A percentile compares a stretch with the other conserved stretches of the same genome.
Evolutionary conservation across 805 yeast species (phyloP).

Genomic region (Starmerella asiatica): DNA sequence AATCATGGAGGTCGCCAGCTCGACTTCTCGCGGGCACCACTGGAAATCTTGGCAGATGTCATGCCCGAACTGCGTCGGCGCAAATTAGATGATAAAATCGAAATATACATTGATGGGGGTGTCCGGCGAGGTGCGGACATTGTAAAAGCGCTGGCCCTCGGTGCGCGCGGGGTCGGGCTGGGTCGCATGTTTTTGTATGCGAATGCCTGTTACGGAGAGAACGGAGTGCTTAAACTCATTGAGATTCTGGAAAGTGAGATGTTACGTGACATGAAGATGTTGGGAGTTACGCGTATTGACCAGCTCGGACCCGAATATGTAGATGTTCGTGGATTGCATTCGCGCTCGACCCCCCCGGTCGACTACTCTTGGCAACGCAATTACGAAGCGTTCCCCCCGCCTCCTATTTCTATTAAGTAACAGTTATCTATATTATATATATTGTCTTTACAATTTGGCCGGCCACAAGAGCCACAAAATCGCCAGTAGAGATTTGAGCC

Average conservation of each 20-base stretch:
- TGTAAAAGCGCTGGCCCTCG: constrained; percentile 58
- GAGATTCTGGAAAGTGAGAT: constrained; percentile 56
- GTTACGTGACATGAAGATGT: constrained; percentile 59
- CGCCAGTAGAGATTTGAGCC: constrained; percentile 5
- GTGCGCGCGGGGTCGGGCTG: constrained; percentile 62
- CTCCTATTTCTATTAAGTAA: not conserved
- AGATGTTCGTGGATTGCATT: constrained; percentile 38
- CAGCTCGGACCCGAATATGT: constrained; percentile 49
- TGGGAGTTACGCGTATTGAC: constrained; percentile 55
- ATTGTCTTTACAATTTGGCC: not conserved
- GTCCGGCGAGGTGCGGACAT: constrained; percentile 63
- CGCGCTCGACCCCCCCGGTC: constrained; percentile 13
- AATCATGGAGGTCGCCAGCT: constrained; percentile 87
- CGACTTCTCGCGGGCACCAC: constrained; percentile 65
- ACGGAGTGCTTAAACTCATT: constrained; percentile 53
- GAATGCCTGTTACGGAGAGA: constrained; percentile 63
- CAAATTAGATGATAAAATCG: constrained; percentile 35
- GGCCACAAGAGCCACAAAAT: constrained; percentile 11
- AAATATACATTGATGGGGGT: constrained; percentile 65
- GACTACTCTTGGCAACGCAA: constrained; percentile 12
- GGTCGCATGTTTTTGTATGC: constrained; percentile 68
- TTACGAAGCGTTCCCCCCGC: constrained; percentile 13
- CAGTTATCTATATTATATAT: not conserved
- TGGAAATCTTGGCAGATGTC: constrained; percentile 55
- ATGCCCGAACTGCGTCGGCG: constrained; percentile 32